Evolutionary conservation across 2,329 filamentous ascomycete species (phyloP).

Genomic region (Cytospora paraplurivora): DNA sequence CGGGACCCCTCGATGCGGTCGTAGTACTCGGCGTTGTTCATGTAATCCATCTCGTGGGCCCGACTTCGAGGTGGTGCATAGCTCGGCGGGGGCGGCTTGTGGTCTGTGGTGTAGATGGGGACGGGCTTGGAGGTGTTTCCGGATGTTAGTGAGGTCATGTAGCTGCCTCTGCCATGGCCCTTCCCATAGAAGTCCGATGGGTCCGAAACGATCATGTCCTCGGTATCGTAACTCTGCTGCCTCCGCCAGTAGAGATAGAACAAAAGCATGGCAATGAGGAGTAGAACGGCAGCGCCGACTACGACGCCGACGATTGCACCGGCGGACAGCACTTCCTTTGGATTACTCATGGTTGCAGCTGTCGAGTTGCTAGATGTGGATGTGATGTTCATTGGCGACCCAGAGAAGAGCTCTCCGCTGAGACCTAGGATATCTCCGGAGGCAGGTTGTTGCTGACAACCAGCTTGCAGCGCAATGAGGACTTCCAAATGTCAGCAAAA

Average conservation of each 20-base stretch:
- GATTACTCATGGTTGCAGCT: constrained; percentile 30
- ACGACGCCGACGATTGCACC: constrained; percentile 58
- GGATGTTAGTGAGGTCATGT: constrained; percentile 32
- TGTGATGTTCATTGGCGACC: constrained; percentile 44
- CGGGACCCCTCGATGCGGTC: constrained; percentile 39
- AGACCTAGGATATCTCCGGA: constrained; percentile 44
- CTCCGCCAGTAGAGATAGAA: constrained; percentile 52
- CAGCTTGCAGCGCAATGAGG: constrained; percentile 49
- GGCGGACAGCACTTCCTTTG: constrained; percentile 41
- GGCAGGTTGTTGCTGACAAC: constrained; percentile 48
- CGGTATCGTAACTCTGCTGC: constrained; percentile 40
- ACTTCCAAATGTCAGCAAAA: constrained; percentile 39
- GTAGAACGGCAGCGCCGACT: constrained; percentile 47
- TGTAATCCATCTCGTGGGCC: constrained; percentile 23
- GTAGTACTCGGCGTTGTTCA: constrained; percentile 45
- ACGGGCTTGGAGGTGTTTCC: constrained; percentile 27
- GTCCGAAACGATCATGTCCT: constrained; percentile 31
- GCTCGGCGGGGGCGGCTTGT: constrained; percentile 7
- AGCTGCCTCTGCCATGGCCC: constrained; percentile 30
- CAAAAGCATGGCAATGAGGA: constrained; percentile 47
- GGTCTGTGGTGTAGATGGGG: constrained; percentile 14
- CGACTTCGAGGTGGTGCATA: background rate
- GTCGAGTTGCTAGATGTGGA: constrained; percentile 34
- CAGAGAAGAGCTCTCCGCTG: constrained; percentile 47
- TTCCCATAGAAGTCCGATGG: constrained; percentile 17